Evolutionary conservation across 2,329 filamentous ascomycete species (phyloP).

Genomic region (Colletotrichum sp.): DNA sequence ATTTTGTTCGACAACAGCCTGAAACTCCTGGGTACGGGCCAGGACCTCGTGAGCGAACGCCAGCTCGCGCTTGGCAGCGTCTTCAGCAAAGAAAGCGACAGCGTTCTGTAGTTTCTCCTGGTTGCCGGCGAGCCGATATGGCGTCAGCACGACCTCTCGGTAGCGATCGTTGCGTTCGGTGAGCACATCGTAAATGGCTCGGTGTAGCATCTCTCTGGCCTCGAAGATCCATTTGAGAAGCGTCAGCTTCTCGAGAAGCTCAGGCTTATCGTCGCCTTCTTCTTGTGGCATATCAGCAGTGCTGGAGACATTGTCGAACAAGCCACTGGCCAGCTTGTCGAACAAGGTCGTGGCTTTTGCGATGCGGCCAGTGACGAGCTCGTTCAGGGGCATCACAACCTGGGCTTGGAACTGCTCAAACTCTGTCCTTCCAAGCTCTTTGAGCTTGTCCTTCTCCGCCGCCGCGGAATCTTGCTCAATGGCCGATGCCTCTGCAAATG

Average conservation of each 20-base stretch:
- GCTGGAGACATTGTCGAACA: constrained; percentile 70
- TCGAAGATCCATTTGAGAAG: constrained; percentile 98
- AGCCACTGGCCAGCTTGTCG: constrained; percentile 71
- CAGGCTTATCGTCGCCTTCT: constrained; percentile 93
- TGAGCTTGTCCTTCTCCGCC: constrained; percentile 72
- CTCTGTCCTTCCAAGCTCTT: constrained; percentile 76
- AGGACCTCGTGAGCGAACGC: constrained; percentile 75
- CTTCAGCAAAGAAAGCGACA: constrained; percentile 80
- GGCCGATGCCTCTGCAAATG: constrained; percentile 81
- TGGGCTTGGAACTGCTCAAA: constrained; percentile 85
- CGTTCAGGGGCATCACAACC: constrained; percentile 85
- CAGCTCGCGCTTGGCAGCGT: constrained; percentile 74
- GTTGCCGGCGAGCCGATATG: constrained; percentile 78
- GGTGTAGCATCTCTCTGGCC: constrained; percentile 84
- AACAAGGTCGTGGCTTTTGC: constrained; percentile 78
- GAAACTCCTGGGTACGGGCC: constrained; percentile 77
- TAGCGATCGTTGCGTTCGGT: constrained; percentile 88
- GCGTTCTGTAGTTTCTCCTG: constrained; percentile 81
- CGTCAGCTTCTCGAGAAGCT: constrained; percentile 92
- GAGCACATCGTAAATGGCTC: constrained; percentile 83
- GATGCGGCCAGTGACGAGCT: constrained; percentile 78
- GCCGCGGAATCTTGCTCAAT: constrained; percentile 78
- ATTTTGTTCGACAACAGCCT: constrained; percentile 80
- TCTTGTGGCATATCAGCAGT: constrained; percentile 86
- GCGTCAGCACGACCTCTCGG: constrained; percentile 80